phyloP scores from a whole-genome alignment of 2,329 filamentous ascomycete species.

The Pseudocercospora pini-densiflorae region DNA sequence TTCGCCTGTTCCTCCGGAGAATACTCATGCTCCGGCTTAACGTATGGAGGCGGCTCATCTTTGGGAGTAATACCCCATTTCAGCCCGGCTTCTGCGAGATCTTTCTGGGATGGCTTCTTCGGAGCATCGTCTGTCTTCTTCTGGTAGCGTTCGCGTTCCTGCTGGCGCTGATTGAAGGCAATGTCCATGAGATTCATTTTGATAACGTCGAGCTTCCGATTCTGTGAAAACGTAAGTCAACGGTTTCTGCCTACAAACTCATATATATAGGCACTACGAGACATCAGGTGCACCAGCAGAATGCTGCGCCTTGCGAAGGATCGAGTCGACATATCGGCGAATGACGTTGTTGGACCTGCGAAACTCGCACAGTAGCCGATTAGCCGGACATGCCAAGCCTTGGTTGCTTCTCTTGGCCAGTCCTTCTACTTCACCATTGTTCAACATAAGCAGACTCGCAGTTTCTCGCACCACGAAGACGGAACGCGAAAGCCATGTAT shows the following conservation, averaged over 20 bases:
- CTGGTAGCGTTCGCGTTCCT: conserved; percentile 1
- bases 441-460: no score
- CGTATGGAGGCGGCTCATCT: conserved; percentile 7
- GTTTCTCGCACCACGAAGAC: no score
- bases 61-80: conserved; percentile 25
- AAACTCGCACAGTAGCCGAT: background rate
- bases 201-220: no score
- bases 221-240: no score
- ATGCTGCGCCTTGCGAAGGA: background rate
- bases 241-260: no score
- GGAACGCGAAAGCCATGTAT: no score
- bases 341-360: background rate
- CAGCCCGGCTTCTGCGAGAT: conserved; percentile 10
- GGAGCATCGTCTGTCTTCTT: conserved; percentile 32
- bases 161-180: background rate
- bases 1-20: conserved; percentile 22
- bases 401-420: no score
- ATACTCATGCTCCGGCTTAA: conserved; percentile 12
- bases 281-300: background rate
- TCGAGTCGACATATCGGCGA: background rate
- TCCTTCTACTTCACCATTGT: no score
- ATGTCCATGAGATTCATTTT: background rate
- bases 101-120: conserved; percentile 34
- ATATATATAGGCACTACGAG: background rate
- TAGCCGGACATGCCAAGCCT: background rate